These are phyloP conservation scores for Tulasnella sp. DNA, from an alignment of 768 basidiomycete genomes.

Conservation along the genomic window DNA sequence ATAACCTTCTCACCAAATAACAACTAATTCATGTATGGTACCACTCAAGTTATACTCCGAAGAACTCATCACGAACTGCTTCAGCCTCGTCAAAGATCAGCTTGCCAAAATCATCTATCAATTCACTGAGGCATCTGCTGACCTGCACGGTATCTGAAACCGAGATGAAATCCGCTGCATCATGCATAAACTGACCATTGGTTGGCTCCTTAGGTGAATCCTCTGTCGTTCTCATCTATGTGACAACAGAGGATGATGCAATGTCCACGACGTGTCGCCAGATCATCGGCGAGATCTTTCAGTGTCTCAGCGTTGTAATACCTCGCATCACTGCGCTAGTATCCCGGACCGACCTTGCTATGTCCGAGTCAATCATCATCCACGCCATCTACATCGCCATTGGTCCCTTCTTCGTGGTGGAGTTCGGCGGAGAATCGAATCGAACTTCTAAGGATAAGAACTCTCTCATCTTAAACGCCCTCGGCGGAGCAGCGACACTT, in stretches of 20 bases:
- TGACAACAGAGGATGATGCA: conserved; percentile 31
- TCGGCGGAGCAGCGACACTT: conserved; percentile 61
- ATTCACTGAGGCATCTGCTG: conserved; percentile 55
- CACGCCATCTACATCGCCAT: conserved; percentile 88
- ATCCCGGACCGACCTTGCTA: conserved; percentile 52
- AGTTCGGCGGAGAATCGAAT: conserved; percentile 41
- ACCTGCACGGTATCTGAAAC: conserved; percentile 18
- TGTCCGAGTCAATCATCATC: conserved; percentile 89
- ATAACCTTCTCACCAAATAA: too few relatives aligned
- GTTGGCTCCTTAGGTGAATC: conserved; percentile 10
- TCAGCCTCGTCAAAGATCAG: conserved; percentile 67
- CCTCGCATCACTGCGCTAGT: conserved; percentile 69
- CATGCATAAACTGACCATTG: conserved; percentile 20
- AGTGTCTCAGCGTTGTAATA: conserved; percentile 57
- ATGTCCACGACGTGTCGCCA: conserved; percentile 23
- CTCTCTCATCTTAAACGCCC: conserved; percentile 44
- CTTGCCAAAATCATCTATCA: conserved; percentile 74
- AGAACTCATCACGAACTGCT: conserved; percentile 75
- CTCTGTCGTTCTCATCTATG: conserved; percentile 33
- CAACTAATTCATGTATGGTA: conserved; percentile 5
- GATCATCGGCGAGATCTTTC: conserved; percentile 49
- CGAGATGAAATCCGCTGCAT: conserved; percentile 19
- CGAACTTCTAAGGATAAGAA: conserved; percentile 39
- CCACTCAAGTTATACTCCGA: conserved; percentile 95
- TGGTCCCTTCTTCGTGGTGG: conserved; percentile 88